Evolutionary conservation across 176 grass and related monocot genomes (phyloP), one percentile per base, ranked within the genome.

Genomic region (Thalia dealbata): DNA sequence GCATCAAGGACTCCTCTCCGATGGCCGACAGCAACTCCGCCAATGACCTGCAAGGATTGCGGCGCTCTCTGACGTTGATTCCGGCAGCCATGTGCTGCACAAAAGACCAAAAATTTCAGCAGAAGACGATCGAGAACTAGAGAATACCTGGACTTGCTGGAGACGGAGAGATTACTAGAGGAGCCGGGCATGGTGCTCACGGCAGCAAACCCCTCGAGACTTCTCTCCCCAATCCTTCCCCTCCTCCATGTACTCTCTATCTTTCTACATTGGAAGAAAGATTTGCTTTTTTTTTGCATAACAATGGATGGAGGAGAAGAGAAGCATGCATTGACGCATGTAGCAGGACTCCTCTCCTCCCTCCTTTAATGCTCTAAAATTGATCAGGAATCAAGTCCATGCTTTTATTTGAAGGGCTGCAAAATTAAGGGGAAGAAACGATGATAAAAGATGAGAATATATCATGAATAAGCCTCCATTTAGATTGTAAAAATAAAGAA

Each of bases 1-100:
- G 69, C 74, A 97, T 86, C 61, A 92, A 68, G 14, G 81, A 32
- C 89, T 89, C 92, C 70, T 97, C 93, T 30, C 86, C 56, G 22
- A 85, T 25, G 3, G 75, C 79, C 6, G 89, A 82, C 66, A 78
- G 88, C 27, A 90, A 60, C 11, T 85, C 69, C 28, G 76, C 51
- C 0, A 78, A 91, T 56, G 91, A 60, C 13, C 65, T 81, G 7
- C 72, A 79, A 41, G 77, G 59, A 52, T 79, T 73, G 27, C 35
- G 8, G 9, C 27, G 24, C 61, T 3, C 61, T 29, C 14, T 28
- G 25, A 2, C 23, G 14, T 28, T 28, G 35, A 14, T 45, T n/a
- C 32, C 42, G 9, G 66, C 66, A 21, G 66, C 18, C 21, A 44
- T n/a, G 35, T 9, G 14, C 16, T 43, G 35, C 7, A 22, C 6